phyloP scores from a whole-genome alignment of 1,284 basidiomycete genomes.

The Rhodotorula sp. region DNA sequence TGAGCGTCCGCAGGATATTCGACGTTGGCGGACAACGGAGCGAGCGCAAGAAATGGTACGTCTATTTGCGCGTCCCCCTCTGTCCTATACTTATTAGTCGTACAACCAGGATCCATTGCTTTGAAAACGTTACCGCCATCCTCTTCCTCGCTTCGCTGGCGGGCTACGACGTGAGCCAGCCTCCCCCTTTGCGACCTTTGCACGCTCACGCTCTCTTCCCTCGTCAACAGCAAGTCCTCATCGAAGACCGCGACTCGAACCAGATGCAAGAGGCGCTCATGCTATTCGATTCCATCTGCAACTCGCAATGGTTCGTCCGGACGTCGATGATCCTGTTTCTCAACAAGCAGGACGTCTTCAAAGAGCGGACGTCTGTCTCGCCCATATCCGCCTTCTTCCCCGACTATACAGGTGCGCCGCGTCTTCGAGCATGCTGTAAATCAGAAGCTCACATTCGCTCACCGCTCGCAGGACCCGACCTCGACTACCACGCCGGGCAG shows the following conservation, averaged over 20 bases:
- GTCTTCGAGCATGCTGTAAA: too few species aligned
- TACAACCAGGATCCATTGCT: constrained; percentile 51
- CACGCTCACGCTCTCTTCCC: not conserved
- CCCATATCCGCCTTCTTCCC: constrained; percentile 83
- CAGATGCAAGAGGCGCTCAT: constrained; percentile 52
- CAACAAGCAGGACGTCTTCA: constrained; percentile 73
- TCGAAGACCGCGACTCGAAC: constrained; percentile 53
- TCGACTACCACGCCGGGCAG: constrained; percentile 70
- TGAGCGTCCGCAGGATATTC: constrained; percentile 49
- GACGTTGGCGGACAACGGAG: constrained; percentile 52
- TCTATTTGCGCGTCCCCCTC: not conserved
- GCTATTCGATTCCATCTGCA: constrained; percentile 50
- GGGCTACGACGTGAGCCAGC: constrained; percentile 41
- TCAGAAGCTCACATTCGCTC: too few species aligned
- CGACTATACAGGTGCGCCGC: constrained; percentile 48
- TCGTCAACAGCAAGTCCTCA: constrained; percentile 40
- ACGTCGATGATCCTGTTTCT: constrained; percentile 44
- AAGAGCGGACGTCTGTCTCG: constrained; percentile 73
- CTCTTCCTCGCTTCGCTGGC: constrained; percentile 49
- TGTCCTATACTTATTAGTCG: fast-evolving
- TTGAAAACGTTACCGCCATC: constrained; percentile 51
- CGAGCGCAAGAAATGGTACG: constrained; percentile 47
- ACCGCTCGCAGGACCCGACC: constrained; percentile 16
- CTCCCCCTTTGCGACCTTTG: too few species aligned
- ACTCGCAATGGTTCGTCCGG: constrained; percentile 41